Base-by-base conservation (phyloP, 179 eudicot genomes). In the Spergularia azorica region DNA sequence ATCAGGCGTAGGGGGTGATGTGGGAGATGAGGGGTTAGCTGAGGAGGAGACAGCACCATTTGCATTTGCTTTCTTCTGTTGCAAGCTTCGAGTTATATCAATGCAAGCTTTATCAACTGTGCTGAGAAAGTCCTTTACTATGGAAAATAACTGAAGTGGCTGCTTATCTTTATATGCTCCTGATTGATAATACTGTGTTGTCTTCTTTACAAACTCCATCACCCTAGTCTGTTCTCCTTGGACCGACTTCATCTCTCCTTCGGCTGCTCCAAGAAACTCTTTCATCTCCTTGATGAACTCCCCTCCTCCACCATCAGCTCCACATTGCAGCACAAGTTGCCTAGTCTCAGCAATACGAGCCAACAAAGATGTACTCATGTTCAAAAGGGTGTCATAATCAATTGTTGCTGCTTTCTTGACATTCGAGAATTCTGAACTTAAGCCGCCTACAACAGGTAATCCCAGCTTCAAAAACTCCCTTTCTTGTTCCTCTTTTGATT, bases 81-180 rank as follows among this genome's bases (percentile, higher is more conserved):
- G 86, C 56, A 82, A 75, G 81, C 91, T 83, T 65, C 88, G 81
- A 5, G 97, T 84, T 67, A 94, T 90, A 7, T 94, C 93, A 38
- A 91, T 48, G 43, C 98, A 92, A 9, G 88, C 94, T 74, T 82
- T 83, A 87, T 94, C 98, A 64, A 94, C 96, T 92, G 86, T 89
- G 54, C 72, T 75, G 14, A 92, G 79, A 67, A 94, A 94, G 80
- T 90, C 96, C 51, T 82, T 89, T 5, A 94, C 93, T 63, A 93
- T 88, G 11, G 78, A 86, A 73, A 93, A 95, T 72, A 95, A 54
- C 74, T 91, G 97, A 68, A 93, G 86, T 13, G 89, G 89, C 18
- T 83, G 80, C 78, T 80, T 91, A 12, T 86, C 96, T 63, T 85
- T 91, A 10, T 85, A 87, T n/a, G 82, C 85, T 65, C 97, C 96